Base-by-base conservation (phyloP, 2,329 filamentous ascomycete species). In the Pestalotiopsis sp. region DNA sequence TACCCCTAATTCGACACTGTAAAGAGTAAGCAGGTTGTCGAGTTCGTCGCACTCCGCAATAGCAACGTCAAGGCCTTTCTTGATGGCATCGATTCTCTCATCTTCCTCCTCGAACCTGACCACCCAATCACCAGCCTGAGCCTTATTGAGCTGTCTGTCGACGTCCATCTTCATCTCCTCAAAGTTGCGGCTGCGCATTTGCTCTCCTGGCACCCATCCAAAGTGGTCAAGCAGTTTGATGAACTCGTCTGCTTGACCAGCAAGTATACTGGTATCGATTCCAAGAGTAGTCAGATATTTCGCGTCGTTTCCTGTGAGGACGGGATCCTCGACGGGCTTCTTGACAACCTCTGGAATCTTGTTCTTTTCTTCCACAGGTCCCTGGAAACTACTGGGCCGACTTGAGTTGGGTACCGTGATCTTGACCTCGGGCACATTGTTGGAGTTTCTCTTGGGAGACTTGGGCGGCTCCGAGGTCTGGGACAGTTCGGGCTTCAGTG, bases 11-110 rank as follows among this genome's bases (percentile, higher is more conserved):
- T 99, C 96, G 31, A 98, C 96, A 61, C 93, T 94, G 80, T 99
- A 99, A 41, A 99, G 83, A 0, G 96, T 99, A 66, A 99, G 84
- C 52, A 99, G 85, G 69, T 97, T 97, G 78, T 99, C 96, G 69
- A 99, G 85, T 82, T 98, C 95, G 75, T 99, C 97, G 76, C 96
- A 98, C 81, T 99, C 96, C 23, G 91, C 88, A 75, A 99, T 94
- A n/a, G 94, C 93, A 72, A 91, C 87, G 77, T 99, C 95, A 67
- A 99, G 91, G 67, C 97, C 90, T 68, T 85, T 89, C 75, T 95
- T 94, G 73, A 99, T 94, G 31, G 93, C 92, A 69, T 94, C 91
- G 2, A 98, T 92, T 69, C 95, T 90, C 71, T 96, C 94, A 77
- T 98, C 95, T 75, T 97, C 94, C 73, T 96, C 93, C 73, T 95